phyloP scores from a whole-genome alignment of 768 basidiomycete genomes.

The Mycena galericulata region DNA sequence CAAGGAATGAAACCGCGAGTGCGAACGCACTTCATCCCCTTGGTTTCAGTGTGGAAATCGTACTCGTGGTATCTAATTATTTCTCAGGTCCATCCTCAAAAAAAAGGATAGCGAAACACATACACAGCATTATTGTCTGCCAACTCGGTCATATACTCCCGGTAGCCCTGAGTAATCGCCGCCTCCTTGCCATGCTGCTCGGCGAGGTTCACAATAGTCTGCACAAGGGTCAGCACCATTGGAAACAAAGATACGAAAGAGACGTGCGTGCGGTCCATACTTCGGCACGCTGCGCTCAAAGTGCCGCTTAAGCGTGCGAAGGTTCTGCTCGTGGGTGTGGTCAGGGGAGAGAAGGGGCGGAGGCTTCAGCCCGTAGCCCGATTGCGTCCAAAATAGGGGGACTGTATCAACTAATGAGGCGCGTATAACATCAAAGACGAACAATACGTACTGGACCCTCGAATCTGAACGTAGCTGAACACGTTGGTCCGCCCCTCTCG shows the following conservation, averaged over 20 bases:
- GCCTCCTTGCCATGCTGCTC: slow-evolving; percentile 93
- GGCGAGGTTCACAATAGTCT: slow-evolving; percentile 91
- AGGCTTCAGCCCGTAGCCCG: slow-evolving; percentile 88
- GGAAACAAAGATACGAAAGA: slow-evolving; percentile 30
- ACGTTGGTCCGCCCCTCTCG: slow-evolving; percentile 80
- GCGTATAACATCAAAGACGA: neutral
- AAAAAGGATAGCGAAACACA: slow-evolving; percentile 35
- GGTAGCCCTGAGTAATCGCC: slow-evolving; percentile 81
- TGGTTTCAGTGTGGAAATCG: slow-evolving; percentile 94
- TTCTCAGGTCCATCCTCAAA: neutral
- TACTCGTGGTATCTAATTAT: slow-evolving; percentile 77
- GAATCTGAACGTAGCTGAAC: slow-evolving; percentile 90
- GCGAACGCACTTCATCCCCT: slow-evolving; percentile 94
- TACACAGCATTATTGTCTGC: slow-evolving; percentile 68
- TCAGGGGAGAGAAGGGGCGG: slow-evolving; percentile 83
- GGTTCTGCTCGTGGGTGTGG: slow-evolving; percentile 77
- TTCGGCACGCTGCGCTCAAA: slow-evolving; percentile 70
- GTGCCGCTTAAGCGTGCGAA: slow-evolving; percentile 79
- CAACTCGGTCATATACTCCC: slow-evolving; percentile 72
- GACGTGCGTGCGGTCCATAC: slow-evolving; percentile 84
- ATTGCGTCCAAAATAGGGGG: slow-evolving; percentile 94
- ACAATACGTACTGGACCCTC: slow-evolving; percentile 83
- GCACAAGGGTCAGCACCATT: slow-evolving; percentile 20
- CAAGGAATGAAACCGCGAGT: neutral
- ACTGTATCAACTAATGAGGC: slow-evolving; percentile 58